A percentile compares a stretch with the other conserved stretches of the same genome.
Evolutionary conservation across 1,284 basidiomycete species (phyloP).

Genomic region (Malassezia sympodialis): DNA sequence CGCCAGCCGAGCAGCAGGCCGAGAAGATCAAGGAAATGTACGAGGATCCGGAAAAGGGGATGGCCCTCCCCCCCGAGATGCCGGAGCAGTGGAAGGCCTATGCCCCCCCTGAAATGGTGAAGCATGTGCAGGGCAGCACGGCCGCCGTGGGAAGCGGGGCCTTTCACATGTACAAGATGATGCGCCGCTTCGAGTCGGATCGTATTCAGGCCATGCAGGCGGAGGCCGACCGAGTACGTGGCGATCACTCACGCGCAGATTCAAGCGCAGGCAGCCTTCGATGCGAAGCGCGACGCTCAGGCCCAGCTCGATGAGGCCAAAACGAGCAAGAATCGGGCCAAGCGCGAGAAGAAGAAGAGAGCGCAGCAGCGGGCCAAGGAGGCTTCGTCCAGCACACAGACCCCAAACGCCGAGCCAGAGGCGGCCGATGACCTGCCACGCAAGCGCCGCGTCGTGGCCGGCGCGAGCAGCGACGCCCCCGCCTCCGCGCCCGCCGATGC

Average conservation of each 20-base stretch:
- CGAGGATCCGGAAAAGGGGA: slow-evolving; percentile 30
- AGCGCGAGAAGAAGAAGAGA: slow-evolving; percentile 37
- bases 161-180: slow-evolving; percentile 89
- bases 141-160: slow-evolving; percentile 47
- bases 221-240: slow-evolving; percentile 61
- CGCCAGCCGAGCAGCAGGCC: slow-evolving; percentile 36
- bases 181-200: slow-evolving; percentile 85
- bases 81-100: slow-evolving; percentile 26
- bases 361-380: slow-evolving; percentile 14
- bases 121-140: slow-evolving; percentile 54
- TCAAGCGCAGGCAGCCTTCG: slow-evolving; percentile 30
- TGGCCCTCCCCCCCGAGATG: slow-evolving; percentile 24
- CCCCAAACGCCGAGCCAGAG: not conserved
- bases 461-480: not conserved
- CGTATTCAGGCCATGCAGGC: slow-evolving; percentile 83
- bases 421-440: not conserved
- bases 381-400: not conserved
- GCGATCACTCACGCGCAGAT: slow-evolving; percentile 6
- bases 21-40: slow-evolving; percentile 32
- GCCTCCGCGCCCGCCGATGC: not conserved
- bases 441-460: not conserved
- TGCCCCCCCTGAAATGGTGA: slow-evolving; percentile 59
- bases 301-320: slow-evolving; percentile 46
- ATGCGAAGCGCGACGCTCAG: slow-evolving; percentile 17
- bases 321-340: slow-evolving; percentile 40